These are phyloP conservation scores for Hymenoscyphus salicellus DNA, from an alignment of 2,329 filamentous ascomycete genomes.

Conservation along the genomic window DNA sequence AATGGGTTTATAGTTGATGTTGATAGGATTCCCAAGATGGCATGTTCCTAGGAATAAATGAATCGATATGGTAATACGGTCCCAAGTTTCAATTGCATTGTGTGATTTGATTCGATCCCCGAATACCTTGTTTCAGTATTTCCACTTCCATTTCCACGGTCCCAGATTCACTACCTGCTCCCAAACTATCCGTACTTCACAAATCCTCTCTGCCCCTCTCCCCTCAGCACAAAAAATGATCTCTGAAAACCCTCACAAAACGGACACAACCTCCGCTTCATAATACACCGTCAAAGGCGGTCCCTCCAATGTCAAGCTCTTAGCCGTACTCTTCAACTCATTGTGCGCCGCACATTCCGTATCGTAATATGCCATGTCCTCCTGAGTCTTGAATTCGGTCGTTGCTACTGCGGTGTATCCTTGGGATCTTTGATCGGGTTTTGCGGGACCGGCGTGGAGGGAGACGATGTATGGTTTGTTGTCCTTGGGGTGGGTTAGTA, in stretches of 20 bases:
- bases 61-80: neutral
- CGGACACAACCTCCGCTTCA: constrained; percentile 23
- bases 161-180: neutral
- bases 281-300: constrained; percentile 33
- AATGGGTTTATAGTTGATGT: neutral
- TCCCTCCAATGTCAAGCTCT: constrained; percentile 23
- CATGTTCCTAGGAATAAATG: neutral
- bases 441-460: constrained; percentile 46
- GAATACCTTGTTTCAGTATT: neutral
- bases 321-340: constrained; percentile 40
- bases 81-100: neutral
- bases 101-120: neutral
- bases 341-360: constrained; percentile 53
- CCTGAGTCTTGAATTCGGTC: constrained; percentile 50
- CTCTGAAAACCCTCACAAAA: neutral
- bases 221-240: too few species aligned
- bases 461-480: constrained; percentile 56
- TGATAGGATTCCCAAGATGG: neutral
- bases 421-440: constrained; percentile 51
- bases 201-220: too few species aligned
- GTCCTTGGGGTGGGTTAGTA: constrained; percentile 41
- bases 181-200: neutral
- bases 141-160: neutral
- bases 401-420: constrained; percentile 54
- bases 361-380: constrained; percentile 61